phyloP scores from a whole-genome alignment of 2,329 filamentous ascomycete genomes.

The Calonectria pauciramosa region DNA sequence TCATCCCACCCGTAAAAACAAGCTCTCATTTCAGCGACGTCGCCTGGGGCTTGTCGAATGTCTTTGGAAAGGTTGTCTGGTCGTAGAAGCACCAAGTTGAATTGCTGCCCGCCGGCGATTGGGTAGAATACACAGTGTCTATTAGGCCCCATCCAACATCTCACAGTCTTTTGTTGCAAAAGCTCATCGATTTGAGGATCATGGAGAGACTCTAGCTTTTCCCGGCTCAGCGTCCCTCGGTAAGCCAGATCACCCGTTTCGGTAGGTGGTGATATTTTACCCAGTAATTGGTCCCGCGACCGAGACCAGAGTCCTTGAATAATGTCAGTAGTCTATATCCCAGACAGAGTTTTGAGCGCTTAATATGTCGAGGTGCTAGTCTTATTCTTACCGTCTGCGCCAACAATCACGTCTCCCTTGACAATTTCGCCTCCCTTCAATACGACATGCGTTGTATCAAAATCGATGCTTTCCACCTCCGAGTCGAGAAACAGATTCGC shows the following conservation, averaged over 20 bases:
- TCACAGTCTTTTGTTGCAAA: not conserved
- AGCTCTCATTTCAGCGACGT: not conserved
- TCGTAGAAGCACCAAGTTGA: not conserved
- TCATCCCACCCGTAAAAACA: not conserved
- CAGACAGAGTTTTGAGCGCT: not conserved
- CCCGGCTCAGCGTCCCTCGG: not conserved
- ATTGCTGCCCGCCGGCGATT: not conserved
- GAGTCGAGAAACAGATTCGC: not conserved
- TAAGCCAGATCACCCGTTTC: not conserved
- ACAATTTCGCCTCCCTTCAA: not conserved
- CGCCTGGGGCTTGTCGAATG: not conserved
- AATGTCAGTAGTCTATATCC: not conserved
- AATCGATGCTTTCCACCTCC: not conserved
- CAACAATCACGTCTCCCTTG: not conserved
- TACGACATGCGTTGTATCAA: not conserved
- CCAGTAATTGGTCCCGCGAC: not conserved
- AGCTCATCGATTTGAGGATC: not conserved
- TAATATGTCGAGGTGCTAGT: not conserved
- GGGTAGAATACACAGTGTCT: not conserved
- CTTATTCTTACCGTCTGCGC: not conserved
- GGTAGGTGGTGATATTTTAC: not conserved
- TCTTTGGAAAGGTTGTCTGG: not conserved
- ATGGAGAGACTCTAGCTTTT: not conserved
- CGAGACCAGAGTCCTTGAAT: not conserved
- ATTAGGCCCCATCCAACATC: not conserved